These are phyloP conservation scores for Chaetomidium leptoderma DNA, from an alignment of 495 filamentous ascomycete genomes.

Conservation along the genomic window DNA sequence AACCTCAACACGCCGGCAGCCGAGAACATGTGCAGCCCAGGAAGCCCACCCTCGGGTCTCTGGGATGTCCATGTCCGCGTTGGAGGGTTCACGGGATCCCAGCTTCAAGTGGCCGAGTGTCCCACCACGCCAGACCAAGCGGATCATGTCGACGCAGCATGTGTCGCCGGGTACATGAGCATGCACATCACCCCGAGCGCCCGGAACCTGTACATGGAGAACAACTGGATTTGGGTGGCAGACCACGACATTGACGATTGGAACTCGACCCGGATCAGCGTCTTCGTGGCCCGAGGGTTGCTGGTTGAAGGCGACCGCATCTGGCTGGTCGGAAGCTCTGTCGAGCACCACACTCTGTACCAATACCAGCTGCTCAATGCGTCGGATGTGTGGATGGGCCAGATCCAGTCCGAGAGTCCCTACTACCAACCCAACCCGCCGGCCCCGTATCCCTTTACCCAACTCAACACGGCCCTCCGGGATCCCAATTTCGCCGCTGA, in stretches of 20 bases:
- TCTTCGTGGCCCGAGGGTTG: constrained; percentile 85
- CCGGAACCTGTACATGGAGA: constrained; percentile 72
- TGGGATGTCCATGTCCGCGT: constrained; percentile 90
- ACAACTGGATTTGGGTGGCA: constrained; percentile 90
- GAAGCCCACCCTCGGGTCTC: constrained; percentile 66
- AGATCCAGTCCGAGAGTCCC: constrained; percentile 86
- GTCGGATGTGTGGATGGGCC: constrained; percentile 72
- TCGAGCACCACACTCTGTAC: constrained; percentile 84
- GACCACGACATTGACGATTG: constrained; percentile 78
- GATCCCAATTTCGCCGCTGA: constrained; percentile 66
- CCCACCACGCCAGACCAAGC: constrained; percentile 55
- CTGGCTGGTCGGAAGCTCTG: constrained; percentile 68
- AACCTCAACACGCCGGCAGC: constrained; percentile 54
- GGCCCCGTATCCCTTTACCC: constrained; percentile 59
- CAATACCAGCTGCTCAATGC: constrained; percentile 76
- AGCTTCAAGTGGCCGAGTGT: constrained; percentile 70
- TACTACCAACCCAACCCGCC: constrained; percentile 85
- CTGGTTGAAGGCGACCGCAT: constrained; percentile 60
- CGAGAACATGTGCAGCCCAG: constrained; percentile 33
- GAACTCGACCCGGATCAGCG: constrained; percentile 66
- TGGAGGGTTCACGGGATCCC: constrained; percentile 73
- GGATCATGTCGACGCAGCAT: constrained; percentile 49
- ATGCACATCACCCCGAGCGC: constrained; percentile 72
- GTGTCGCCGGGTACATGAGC: constrained; percentile 71
- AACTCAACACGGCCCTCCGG: constrained; percentile 56